These are phyloP conservation scores for Cutaneotrichosporon daszewskae DNA, from an alignment of 1,284 basidiomycete species.

Conservation along the genomic window DNA sequence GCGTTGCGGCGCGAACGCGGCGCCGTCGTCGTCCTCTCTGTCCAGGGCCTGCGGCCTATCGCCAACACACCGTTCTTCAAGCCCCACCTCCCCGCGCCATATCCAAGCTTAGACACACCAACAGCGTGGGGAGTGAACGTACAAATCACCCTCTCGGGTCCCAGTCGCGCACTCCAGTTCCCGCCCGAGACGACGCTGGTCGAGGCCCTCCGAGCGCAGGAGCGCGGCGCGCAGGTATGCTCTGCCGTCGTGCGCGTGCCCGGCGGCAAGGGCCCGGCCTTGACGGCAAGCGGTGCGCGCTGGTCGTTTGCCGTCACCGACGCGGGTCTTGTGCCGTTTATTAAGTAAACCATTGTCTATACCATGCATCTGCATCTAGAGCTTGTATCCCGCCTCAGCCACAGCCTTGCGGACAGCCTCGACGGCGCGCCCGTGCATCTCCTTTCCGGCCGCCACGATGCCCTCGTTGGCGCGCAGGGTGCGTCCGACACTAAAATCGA, in stretches of 20 bases:
- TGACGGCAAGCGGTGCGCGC: slow-evolving; percentile 17
- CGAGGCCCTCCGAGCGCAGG: slow-evolving; percentile 31
- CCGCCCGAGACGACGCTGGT: slow-evolving; percentile 34
- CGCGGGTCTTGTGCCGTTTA: slow-evolving; percentile 28
- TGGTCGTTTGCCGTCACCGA: slow-evolving; percentile 28
- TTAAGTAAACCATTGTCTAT: neutral
- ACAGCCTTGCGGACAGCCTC: slow-evolving; percentile 67
- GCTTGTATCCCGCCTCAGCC: slow-evolving; percentile 45
- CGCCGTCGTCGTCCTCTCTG: slow-evolving; percentile 30
- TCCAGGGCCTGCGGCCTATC: slow-evolving; percentile 33
- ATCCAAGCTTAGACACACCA: no score
- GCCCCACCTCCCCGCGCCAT: slow-evolving; percentile 39
- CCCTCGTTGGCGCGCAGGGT: slow-evolving; percentile 83
- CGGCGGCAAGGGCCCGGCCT: slow-evolving; percentile 15
- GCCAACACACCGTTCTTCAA: slow-evolving; percentile 25
- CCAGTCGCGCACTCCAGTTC: slow-evolving; percentile 23
- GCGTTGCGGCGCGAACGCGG: slow-evolving; percentile 34
- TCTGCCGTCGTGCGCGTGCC: slow-evolving; percentile 23
- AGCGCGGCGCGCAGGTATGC: slow-evolving; percentile 24
- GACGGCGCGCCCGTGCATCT: slow-evolving; percentile 63
- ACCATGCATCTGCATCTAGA: neutral
- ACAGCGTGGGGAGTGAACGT: slow-evolving; percentile 35
- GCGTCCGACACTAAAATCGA: slow-evolving; percentile 83
- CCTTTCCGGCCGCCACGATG: slow-evolving; percentile 68
- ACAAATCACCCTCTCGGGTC: slow-evolving; percentile 33